Percentiles rank a stretch among this genome's conserved stretches.
Evolutionary conservation across 2,329 filamentous ascomycete genomes (phyloP).

Genomic region (Dactylellina leptospora): DNA sequence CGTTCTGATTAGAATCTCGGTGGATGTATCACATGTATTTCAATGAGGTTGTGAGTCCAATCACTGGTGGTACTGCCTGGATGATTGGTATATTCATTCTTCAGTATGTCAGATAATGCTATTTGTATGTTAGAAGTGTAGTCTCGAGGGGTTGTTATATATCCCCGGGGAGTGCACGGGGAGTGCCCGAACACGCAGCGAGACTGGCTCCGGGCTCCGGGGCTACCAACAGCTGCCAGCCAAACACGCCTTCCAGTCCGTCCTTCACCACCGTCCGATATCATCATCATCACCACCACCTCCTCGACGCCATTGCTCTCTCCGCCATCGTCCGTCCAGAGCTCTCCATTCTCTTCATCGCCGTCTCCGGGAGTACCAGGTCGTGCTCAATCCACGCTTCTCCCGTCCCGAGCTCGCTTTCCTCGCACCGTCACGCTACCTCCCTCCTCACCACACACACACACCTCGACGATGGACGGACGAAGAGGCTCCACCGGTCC

Average conservation of each 20-base stretch:
- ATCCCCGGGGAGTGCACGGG: too few species aligned
- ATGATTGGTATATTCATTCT: too few species aligned
- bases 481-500: constrained; percentile 54
- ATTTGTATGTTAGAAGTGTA: too few species aligned
- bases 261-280: not conserved
- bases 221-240: too few species aligned
- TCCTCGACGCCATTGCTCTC: not conserved
- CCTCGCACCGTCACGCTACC: not conserved
- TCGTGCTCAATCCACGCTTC: not conserved
- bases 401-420: not conserved
- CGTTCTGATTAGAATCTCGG: too few species aligned
- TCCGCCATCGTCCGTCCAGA: not conserved
- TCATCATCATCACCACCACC: not conserved
- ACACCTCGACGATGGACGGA: constrained; percentile 47
- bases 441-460: not conserved
- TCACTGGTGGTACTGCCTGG: too few species aligned
- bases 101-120: too few species aligned
- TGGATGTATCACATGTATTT: too few species aligned
- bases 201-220: too few species aligned
- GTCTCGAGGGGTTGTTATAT: too few species aligned
- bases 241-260: not conserved
- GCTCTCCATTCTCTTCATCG: not conserved
- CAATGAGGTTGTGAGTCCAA: too few species aligned
- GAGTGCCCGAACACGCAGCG: too few species aligned
- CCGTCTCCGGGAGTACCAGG: not conserved